phyloP scores from a whole-genome alignment of 202 grass and related monocot genomes.

The Dendrocalamus latiflorus region DNA sequence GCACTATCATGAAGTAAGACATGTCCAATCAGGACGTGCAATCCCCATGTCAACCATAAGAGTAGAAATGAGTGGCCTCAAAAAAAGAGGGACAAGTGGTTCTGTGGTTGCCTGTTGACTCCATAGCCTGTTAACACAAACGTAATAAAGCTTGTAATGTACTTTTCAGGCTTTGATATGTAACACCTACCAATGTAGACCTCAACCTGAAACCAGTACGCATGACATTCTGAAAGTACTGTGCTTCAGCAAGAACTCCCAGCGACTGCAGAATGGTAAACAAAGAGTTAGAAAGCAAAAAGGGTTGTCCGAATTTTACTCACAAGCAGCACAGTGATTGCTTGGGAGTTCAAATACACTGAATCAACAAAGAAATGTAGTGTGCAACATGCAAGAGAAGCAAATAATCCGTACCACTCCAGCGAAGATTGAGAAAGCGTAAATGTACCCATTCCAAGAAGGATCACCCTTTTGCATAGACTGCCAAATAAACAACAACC shows the following conservation, averaged over 20 bases:
- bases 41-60: neutral
- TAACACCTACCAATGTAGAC: constrained; percentile 77
- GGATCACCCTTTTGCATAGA: constrained; percentile 97
- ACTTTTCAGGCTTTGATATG: constrained; percentile 7
- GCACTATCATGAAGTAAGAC: neutral
- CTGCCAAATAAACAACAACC: constrained; percentile 28
- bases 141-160: neutral
- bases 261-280: constrained; percentile 48
- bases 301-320: neutral
- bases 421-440: constrained; percentile 89
- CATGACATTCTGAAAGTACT: constrained; percentile 99
- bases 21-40: constrained; percentile 2
- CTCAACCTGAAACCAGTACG: constrained; percentile 91
- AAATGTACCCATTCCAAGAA: constrained; percentile 80
- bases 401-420: constrained; percentile 74
- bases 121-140: constrained; percentile 2
- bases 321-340: neutral
- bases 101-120: neutral
- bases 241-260: constrained; percentile 89
- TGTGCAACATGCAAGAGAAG: constrained; percentile 3
- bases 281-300: constrained; percentile 12
- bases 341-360: constrained; percentile 16
- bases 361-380: constrained; percentile 10
- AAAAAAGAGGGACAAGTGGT: neutral
- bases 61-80: constrained; percentile 4